phyloP scores from a whole-genome alignment of 495 filamentous ascomycete genomes.

The Bathelium albidoporum region DNA sequence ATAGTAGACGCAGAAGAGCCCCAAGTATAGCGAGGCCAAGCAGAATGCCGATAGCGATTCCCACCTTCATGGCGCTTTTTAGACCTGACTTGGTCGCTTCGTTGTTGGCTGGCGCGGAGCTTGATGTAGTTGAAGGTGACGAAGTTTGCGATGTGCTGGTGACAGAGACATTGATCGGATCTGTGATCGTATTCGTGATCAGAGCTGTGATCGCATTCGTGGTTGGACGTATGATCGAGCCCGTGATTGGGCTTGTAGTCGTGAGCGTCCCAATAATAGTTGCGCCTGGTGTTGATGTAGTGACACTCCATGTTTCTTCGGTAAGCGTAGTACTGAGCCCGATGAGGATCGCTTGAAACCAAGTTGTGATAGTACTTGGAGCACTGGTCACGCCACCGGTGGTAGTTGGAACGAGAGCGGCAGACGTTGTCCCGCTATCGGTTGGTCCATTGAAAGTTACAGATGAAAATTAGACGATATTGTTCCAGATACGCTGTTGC shows the following conservation, averaged over 20 bases:
- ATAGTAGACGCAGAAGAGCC: neutral
- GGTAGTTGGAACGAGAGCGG: neutral
- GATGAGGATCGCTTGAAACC: neutral
- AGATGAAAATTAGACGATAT: neutral
- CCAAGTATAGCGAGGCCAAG: neutral
- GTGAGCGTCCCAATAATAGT: neutral
- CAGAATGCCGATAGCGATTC: neutral
- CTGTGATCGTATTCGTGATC: neutral
- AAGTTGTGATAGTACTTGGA: neutral
- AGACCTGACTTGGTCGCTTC: neutral
- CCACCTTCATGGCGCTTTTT: neutral
- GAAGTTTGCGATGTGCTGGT: neutral
- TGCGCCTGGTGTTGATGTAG: neutral
- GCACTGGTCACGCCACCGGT: neutral
- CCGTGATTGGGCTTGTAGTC: neutral
- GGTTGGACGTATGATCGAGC: too few species aligned
- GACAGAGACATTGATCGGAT: neutral
- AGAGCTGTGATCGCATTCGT: too few species aligned
- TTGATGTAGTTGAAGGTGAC: neutral
- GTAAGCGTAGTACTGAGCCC: neutral
- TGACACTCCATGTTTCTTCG: neutral
- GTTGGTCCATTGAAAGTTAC: too few species aligned
- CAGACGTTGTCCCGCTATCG: neutral
- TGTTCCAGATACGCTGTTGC: neutral
- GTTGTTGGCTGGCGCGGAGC: neutral